phyloP scores from a whole-genome alignment of 2,329 filamentous ascomycete genomes.

The Pseudogymnoascus pannorum region DNA sequence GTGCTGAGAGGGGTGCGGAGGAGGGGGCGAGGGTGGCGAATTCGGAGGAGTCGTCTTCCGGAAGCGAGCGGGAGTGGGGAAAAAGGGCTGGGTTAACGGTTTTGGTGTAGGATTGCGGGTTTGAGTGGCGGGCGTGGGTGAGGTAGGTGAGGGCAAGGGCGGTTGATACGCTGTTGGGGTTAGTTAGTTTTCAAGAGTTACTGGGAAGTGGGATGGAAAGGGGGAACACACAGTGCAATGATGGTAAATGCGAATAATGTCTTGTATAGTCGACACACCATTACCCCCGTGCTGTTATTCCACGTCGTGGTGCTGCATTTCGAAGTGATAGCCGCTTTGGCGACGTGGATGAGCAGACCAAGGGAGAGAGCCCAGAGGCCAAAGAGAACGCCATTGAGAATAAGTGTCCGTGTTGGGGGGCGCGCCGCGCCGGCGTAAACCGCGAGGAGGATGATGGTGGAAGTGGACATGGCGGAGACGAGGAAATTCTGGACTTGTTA shows the following conservation, averaged over 20 bases:
- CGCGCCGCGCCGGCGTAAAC: not conserved
- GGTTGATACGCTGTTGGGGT: not conserved
- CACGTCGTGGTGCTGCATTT: not conserved
- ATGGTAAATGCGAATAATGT: not conserved
- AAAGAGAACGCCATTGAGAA: not conserved
- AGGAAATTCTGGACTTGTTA: not conserved
- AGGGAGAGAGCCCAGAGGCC: not conserved
- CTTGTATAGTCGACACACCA: not conserved
- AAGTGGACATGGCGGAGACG: not conserved
- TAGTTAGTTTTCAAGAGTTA: not conserved
- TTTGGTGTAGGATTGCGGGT: not conserved
- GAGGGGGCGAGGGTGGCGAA: not conserved
- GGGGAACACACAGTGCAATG: not conserved
- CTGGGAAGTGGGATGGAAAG: not conserved
- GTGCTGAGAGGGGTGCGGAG: not conserved
- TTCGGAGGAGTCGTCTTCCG: not conserved
- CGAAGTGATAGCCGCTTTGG: not conserved
- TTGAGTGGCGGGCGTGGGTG: conserved; percentile 1
- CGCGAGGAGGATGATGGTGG: not conserved
- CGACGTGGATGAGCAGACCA: not conserved
- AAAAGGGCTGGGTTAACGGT: not conserved
- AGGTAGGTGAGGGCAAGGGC: not conserved
- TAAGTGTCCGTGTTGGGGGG: not conserved
- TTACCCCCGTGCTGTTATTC: not conserved
- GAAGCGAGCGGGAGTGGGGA: not conserved